A percentile compares a stretch with the other conserved stretches of the same genome.
Evolutionary conservation across 257 asterid species (phyloP).

Genomic region (Solanum verrucosum): DNA sequence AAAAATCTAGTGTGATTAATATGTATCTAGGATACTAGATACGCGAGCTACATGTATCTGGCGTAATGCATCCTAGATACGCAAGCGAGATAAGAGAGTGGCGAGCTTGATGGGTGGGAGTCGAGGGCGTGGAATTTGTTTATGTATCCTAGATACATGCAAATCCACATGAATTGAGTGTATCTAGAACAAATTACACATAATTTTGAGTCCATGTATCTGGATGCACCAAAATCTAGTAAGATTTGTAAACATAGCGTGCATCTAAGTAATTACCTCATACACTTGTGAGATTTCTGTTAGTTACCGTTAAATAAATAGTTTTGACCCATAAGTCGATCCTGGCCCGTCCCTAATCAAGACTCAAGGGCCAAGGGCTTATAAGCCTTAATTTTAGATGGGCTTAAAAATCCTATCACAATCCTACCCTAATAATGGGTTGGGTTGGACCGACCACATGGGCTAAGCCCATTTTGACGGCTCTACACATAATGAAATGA

Average conservation of each 20-base stretch:
- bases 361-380: not conserved
- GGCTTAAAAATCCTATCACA: not conserved
- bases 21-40: no score
- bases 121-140: rapidly evolving
- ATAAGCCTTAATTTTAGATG: not conserved
- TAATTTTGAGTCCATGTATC: no score
- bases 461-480: not conserved
- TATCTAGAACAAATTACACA: no score
- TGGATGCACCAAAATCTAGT: not conserved
- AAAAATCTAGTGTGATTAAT: not conserved
- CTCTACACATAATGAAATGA: not conserved
- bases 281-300: not conserved
- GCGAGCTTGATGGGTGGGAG: not conserved
- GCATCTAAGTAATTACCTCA: not conserved
- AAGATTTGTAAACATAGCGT: not conserved
- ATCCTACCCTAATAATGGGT: not conserved
- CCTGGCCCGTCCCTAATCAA: not conserved
- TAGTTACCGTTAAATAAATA: no score
- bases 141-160: not conserved
- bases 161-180: not conserved
- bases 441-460: not conserved
- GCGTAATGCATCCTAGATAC: not conserved
- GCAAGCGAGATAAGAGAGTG: not conserved
- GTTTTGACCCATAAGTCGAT: not conserved
- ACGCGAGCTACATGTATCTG: not conserved